Base-by-base conservation (phyloP, 768 basidiomycete genomes). In the Chalciporus pseudorubinellus region DNA sequence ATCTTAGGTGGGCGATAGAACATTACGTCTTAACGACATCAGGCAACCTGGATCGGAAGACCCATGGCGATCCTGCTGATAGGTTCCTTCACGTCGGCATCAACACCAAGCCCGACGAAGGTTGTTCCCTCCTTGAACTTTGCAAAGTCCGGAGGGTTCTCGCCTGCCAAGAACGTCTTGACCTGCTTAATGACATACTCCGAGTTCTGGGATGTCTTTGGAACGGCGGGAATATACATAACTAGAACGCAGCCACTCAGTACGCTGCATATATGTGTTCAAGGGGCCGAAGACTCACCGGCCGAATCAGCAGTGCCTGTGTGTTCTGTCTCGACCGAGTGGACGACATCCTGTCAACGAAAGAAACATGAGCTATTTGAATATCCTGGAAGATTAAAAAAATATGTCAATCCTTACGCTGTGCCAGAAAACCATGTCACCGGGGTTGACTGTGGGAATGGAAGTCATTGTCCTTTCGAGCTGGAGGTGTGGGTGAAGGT, bases 391-490 rank as follows among this genome's bases (percentile, higher is more conserved):
- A 4, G 21, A 43, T 13, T 8, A 20, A 5, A 48, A 5, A 48
- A 6, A 28, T 6, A 6, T 11, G 21, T 16, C n/a, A 10, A 36
- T 36, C 34, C 72, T 39, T 47, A 77, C 80, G 52, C 83, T 84
- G 57, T 87, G 85, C 85, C 88, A 89, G 68, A 85, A 89, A 3
- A 88, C 85, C 59, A 84, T 81, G 61, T 91, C 89, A 2, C 89
- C 89, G 0, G 88, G 87, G 45, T 75, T 72, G 5, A 91, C 88
- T 53, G 75, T 79, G 1, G 88, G 88, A 9, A 87, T 73, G 2
- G 83, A 81, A 24, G 80, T 80, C 85, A 91, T 89, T 1, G 82
- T 82, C 42, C 78, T 68, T 0, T 77, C 75, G 2, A 89, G 74
- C 51, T 73, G 71, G 48, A 91, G 71, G 64, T 91, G 84, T 4